Base-by-base conservation (phyloP, 805 yeast species). In the Candida chauliodis region DNA sequence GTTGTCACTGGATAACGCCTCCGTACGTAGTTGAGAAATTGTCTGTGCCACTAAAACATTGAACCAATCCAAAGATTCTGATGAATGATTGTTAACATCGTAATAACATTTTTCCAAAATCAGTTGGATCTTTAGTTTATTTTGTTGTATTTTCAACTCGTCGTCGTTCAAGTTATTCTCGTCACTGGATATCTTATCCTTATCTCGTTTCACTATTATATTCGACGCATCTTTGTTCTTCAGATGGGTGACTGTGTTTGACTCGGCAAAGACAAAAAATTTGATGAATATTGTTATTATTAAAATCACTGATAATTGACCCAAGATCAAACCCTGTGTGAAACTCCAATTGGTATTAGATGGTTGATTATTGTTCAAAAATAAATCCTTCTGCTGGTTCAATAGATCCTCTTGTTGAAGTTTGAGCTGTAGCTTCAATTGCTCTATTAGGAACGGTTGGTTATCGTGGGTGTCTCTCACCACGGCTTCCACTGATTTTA, bases 11-110 rank as follows among this genome's bases (percentile, higher is more conserved):
- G 76, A 70, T 40, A 87, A 63, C 0, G 98, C 98, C 55, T 93
- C 98, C n/a, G 81, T 75, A 41, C 99, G 75, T 44, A 89, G 73
- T 46, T 90, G 95, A 22, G 86, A 78, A 18, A 93, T 79, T 6
- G 89, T 81, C 57, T 93, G 97, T 0, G 97, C 99, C 14, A 93
- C 75, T 25, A 93, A 68, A 1, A 93, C 97, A 47, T 91, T 93
- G 59, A 93, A 88, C 99, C 99, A 93, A 58, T 93, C 99, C 43
- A 93, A 64, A 0, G 96, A 84, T 63, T 93, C 99, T 0, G 97
- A 76, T 13, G 80, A 71, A 57, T 93, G 99, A 18, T 79, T 80
- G 32, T 81, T 79, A 1, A 93, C 97, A 53, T 93, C 85, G 59
- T 93, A 93, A 55, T 88, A 88, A 0, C 97, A 89, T 51, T 89